phyloP scores from a whole-genome alignment of 305 asterid genomes.

The Nicotiana rustica region DNA sequence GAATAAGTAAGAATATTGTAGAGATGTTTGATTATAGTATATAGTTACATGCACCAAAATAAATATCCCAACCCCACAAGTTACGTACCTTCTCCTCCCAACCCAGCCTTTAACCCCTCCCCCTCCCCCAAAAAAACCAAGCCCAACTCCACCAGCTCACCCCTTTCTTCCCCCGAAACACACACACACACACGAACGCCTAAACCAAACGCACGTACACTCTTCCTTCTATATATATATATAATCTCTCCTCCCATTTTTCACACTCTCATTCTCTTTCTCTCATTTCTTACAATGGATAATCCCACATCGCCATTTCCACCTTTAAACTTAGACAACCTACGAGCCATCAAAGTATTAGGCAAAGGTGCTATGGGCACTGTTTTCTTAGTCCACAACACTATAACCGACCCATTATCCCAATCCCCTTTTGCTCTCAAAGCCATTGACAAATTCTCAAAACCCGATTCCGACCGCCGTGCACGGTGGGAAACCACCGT shows the following conservation, averaged over 20 bases:
- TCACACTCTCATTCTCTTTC: slow-evolving; percentile 15
- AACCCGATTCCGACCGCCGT: slow-evolving; percentile 59
- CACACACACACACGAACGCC: slow-evolving; percentile 27
- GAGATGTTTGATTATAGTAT: no score
- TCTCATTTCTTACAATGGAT: slow-evolving; percentile 43
- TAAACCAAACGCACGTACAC: slow-evolving; percentile 34
- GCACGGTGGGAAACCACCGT: slow-evolving; percentile 76
- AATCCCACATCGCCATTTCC: slow-evolving; percentile 34
- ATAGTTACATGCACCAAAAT: background rate
- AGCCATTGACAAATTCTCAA: slow-evolving; percentile 63
- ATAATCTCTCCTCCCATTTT: slow-evolving; percentile 4
- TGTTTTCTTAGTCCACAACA: slow-evolving; percentile 69
- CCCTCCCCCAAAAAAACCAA: no score
- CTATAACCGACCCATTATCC: slow-evolving; percentile 43
- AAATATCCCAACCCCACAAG: slow-evolving; percentile 6
- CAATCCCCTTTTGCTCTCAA: slow-evolving; percentile 74
- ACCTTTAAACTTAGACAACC: slow-evolving; percentile 48
- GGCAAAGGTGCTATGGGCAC: slow-evolving; percentile 95
- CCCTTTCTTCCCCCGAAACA: background rate
- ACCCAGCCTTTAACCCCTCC: background rate
- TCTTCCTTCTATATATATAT: background rate
- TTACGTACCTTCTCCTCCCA: background rate
- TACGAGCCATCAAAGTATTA: slow-evolving; percentile 64
- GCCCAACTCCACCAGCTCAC: background rate
- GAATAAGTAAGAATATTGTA: no score